Evolutionary conservation across 2,329 filamentous ascomycete genomes (phyloP).

Genomic region (Pseudogymnoascus verrucosus): DNA sequence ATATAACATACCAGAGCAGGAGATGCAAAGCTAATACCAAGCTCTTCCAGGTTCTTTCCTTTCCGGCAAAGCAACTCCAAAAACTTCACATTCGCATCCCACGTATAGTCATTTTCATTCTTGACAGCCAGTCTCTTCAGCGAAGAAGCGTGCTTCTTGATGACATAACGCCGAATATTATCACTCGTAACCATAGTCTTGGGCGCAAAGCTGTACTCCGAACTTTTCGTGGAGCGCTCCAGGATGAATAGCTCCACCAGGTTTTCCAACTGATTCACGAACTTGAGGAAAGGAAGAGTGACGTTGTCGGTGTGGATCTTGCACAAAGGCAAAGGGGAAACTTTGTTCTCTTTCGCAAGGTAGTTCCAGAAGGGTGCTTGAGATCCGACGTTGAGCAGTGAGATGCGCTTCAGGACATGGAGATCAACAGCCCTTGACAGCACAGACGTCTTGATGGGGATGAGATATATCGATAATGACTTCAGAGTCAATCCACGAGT

Average conservation of each 20-base stretch:
- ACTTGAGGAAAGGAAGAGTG: slow-evolving; percentile 44
- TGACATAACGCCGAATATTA: slow-evolving; percentile 48
- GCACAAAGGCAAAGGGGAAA: slow-evolving; percentile 42
- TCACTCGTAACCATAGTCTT: slow-evolving; percentile 43
- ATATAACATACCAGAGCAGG: slow-evolving; percentile 42
- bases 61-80: slow-evolving; percentile 45
- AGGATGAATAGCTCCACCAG: slow-evolving; percentile 53
- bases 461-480: slow-evolving; percentile 46
- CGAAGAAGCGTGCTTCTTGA: slow-evolving; percentile 49
- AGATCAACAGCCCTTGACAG: slow-evolving; percentile 50
- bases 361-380: slow-evolving; percentile 53
- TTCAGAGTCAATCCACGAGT: slow-evolving; percentile 51
- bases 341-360: slow-evolving; percentile 46
- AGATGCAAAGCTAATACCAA: slow-evolving; percentile 45
- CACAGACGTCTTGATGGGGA: slow-evolving; percentile 52
- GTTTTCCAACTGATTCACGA: slow-evolving; percentile 43
- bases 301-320: slow-evolving; percentile 59
- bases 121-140: slow-evolving; percentile 53
- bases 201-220: slow-evolving; percentile 45
- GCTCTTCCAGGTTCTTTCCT: slow-evolving; percentile 44
- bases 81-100: slow-evolving; percentile 51
- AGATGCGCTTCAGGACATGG: slow-evolving; percentile 46
- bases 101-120: slow-evolving; percentile 43
- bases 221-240: slow-evolving; percentile 43
- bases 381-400: slow-evolving; percentile 55